Base-by-base conservation (phyloP, 2,329 filamentous ascomycete genomes). In the Pseudogymnoascus sp. region DNA sequence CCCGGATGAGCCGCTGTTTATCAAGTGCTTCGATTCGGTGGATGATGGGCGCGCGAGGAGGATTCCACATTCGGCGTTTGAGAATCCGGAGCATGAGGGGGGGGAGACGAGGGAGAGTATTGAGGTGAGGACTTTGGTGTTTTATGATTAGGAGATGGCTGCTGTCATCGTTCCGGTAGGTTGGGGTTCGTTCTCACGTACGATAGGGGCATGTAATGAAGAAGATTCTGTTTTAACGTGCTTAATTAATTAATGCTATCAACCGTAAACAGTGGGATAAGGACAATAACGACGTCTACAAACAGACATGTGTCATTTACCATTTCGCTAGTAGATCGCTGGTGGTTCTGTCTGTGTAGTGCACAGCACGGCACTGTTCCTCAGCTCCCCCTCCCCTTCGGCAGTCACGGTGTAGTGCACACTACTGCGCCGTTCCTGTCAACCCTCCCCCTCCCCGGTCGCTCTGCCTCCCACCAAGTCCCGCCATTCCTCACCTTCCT, bases 11-110 rank as follows among this genome's bases (percentile, higher is more conserved):
- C 80, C 83, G 3, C 75, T 83, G 2, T 68, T 87, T 46, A 84
- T 87, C 72, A 87, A 87, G 71, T 85, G 82, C 68, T 87, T 82
- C 69, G 85, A 87, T 71, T 82, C 76, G 26, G 82, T 84, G 76
- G 75, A 75, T 24, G 82, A 84, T 70, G 82, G 81, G 0, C 72
- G 80, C 26, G 81, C 82, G 5, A 75, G 82, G 8, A 71, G 82
- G 3, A 78, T 82, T 33, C 82, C 83, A n/a, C 83, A 86, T 67
- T 78, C 78, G 5, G 81, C 83, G 2, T 85, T 87, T 75, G 73
- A 31, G 26, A 78, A 84, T 70, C 74, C 77, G 1, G 78, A 75
- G n/a, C 77, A 78, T 8, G 74, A 77, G 14, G 65, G 72, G 11
- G 72, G 76, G 60, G 71, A 75, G 59, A 72, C 75, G 19, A 76